Evolutionary conservation across 495 filamentous ascomycete genomes (phyloP).

Genomic region (Tuber melanosporum): DNA sequence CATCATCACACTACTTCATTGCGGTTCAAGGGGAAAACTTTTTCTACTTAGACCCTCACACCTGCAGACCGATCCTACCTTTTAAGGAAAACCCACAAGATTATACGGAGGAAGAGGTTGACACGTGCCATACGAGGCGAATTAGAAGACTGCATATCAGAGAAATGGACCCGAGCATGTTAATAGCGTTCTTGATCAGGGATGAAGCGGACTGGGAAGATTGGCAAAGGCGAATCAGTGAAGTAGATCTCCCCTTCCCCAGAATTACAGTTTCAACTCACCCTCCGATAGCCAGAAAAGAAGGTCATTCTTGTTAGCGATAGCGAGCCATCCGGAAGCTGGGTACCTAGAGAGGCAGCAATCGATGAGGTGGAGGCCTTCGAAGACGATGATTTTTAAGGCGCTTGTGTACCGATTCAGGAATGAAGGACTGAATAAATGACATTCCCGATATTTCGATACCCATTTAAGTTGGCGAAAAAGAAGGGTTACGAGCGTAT

Average conservation of each 20-base stretch:
- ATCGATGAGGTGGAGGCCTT: slow-evolving; percentile 86
- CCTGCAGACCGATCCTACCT: slow-evolving; percentile 27
- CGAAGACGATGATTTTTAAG: slow-evolving; percentile 56
- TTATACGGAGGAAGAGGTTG: slow-evolving; percentile 65
- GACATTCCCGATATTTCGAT: not conserved
- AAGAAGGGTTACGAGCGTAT: not conserved
- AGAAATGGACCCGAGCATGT: slow-evolving; percentile 98
- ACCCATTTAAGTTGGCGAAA: not conserved
- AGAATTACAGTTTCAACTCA: slow-evolving; percentile 17
- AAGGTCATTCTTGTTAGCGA: slow-evolving; percentile 75
- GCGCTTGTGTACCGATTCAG: not conserved
- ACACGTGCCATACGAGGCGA: slow-evolving; percentile 79
- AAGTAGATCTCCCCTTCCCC: slow-evolving; percentile 28
- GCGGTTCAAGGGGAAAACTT: slow-evolving; percentile 83
- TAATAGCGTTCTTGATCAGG: slow-evolving; percentile 88
- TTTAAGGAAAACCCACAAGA: slow-evolving; percentile 55
- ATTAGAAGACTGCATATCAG: slow-evolving; percentile 72
- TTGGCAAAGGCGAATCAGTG: slow-evolving; percentile 62
- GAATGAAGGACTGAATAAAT: not conserved
- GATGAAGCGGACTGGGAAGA: slow-evolving; percentile 75
- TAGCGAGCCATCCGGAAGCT: slow-evolving; percentile 52
- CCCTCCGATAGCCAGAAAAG: slow-evolving; percentile 63
- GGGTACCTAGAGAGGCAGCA: slow-evolving; percentile 60
- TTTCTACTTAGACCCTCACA: slow-evolving; percentile 93
- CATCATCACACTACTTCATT: slow-evolving; percentile 92